Evolutionary conservation across 2,329 filamentous ascomycete genomes (phyloP), one percentile per base, ranked within the genome.

Genomic region (Nothopassalora personata): DNA sequence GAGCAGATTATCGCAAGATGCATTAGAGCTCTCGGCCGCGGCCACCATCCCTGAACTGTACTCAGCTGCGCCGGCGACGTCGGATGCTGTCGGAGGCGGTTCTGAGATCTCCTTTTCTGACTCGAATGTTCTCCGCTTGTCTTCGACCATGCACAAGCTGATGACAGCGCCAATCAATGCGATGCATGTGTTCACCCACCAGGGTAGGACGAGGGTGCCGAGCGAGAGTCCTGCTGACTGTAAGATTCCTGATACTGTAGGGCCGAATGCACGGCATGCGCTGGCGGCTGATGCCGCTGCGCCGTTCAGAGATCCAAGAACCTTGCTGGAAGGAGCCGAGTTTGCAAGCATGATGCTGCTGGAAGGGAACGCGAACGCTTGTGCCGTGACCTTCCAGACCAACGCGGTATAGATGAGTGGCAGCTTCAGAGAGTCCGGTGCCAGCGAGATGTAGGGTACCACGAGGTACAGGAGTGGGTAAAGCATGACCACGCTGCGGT

Each of bases 271-370:
- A 56, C 94, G 85, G 72, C 88, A 92, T 49, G 97, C 78, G 71
- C 91, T 96, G 4, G 94, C 94, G 1, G 90, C 91, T 1, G 92
- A 96, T 31, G 91, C 91, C 0, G 92, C 92, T 11, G 92, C 87
- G 18, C 94, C 94, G 68, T 97, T 97, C 73, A 99, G 88, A 0
- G 89, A 92, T 2, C 94, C 94, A 1, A 97, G 84, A 1, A 95
- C 89, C 53, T 90, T 83, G 57, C 88, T 88, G 7, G 88, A 92
- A 0, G 91, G 90, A 0, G 92, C 89, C 15, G 91, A 88, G 73
- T 97, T 96, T 60, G 91, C 89, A 31, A 96, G 83, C 58, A 99
- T 84, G 59, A 97, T 95, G 10, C 88, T 88, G 66, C 92, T 91
- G 68, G 89, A 90, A 10, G 94, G 94, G 74, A 96, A 97, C 0